A percentile compares a stretch with the other conserved stretches of the same genome.
Conservation (phyloP, 306 rosid genomes). For the Lotus japonicus region DNA sequence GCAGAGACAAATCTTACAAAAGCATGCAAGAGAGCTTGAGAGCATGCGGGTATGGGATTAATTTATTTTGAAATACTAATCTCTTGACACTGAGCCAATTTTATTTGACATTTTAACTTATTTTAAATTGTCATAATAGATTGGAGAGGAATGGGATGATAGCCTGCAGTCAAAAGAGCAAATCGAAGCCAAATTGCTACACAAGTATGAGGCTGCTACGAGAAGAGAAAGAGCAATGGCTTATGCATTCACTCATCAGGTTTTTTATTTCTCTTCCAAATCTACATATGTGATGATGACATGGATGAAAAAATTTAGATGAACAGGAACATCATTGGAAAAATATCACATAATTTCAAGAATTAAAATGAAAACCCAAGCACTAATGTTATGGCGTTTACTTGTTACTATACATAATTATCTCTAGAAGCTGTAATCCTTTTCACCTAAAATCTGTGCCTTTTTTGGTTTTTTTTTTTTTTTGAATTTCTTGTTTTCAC, state of each 20-base stretch:
- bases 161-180: constrained; percentile 95
- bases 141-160: constrained; percentile 98
- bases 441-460: background rate
- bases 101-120: constrained; percentile 20
- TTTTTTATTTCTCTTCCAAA: constrained; percentile 25
- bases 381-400: background rate
- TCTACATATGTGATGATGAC: background rate
- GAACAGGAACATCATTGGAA: background rate
- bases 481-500: background rate
- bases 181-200: constrained; percentile 71
- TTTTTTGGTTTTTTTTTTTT: background rate
- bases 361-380: constrained; percentile 3
- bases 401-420: background rate
- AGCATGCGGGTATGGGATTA: constrained; percentile 58
- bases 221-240: constrained; percentile 97
- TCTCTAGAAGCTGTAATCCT: constrained; percentile 11
- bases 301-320: background rate
- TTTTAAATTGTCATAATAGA: constrained; percentile 40
- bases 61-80: background rate
- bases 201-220: constrained; percentile 87
- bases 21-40: constrained; percentile 87
- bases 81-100: background rate
- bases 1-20: constrained; percentile 84
- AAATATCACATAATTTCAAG: background rate
- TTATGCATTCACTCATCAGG: constrained; percentile 98